phyloP scores from a whole-genome alignment of 192 early-diverging fungal genomes.

The Phycomyces nitens region DNA sequence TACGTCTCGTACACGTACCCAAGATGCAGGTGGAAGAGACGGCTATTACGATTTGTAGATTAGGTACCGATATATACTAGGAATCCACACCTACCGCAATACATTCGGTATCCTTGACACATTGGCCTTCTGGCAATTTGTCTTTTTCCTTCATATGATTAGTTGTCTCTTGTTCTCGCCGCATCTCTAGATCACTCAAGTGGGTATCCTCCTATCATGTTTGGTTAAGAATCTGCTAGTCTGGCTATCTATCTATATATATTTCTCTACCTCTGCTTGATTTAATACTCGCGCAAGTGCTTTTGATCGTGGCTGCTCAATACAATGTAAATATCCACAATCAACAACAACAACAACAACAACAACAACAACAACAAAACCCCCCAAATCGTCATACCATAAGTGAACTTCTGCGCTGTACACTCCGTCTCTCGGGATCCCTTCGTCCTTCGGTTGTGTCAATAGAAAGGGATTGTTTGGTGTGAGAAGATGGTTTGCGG shows the following conservation, averaged over 20 bases:
- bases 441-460: neutral
- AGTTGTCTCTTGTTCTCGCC: slow-evolving; percentile 23
- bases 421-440: slow-evolving; percentile 26
- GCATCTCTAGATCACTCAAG: slow-evolving; percentile 31
- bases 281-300: slow-evolving; percentile 22
- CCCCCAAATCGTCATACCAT: slow-evolving; percentile 12
- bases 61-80: neutral
- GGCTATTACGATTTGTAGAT: neutral
- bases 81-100: neutral
- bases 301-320: slow-evolving; percentile 24
- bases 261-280: slow-evolving; percentile 23
- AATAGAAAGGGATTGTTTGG: neutral
- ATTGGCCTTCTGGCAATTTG: too few relatives aligned
- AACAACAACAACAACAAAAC: neutral
- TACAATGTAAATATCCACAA: too few relatives aligned
- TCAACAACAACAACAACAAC: neutral
- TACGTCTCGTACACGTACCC: slow-evolving; percentile 15
- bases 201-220: slow-evolving; percentile 31
- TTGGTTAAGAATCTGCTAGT: slow-evolving; percentile 3
- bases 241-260: neutral
- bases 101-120: neutral
- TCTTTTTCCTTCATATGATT: slow-evolving; percentile 13
- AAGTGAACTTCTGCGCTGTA: slow-evolving; percentile 23
- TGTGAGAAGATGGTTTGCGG: slow-evolving; percentile 3
- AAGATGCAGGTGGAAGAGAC: slow-evolving; percentile 17